Evolutionary conservation across 805 yeast genomes (phyloP).

Genomic region (Wickerhamiella parazyma): DNA sequence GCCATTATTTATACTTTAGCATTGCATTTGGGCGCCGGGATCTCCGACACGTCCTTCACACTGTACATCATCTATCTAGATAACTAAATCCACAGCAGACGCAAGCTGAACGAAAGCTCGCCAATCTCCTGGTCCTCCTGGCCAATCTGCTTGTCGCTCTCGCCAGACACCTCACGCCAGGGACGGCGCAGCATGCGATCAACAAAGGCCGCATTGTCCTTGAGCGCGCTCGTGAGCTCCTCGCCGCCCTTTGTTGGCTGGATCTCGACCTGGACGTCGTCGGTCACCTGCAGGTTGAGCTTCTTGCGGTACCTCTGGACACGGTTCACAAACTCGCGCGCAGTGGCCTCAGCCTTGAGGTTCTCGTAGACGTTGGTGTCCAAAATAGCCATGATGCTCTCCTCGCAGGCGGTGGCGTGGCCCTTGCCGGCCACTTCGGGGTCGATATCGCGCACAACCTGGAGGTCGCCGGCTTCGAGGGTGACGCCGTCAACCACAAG

Average conservation of each 20-base stretch:
- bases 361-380: constrained; percentile 82
- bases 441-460: constrained; percentile 80
- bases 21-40: too few relatives aligned
- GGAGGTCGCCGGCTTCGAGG: constrained; percentile 74
- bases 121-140: constrained; percentile 78
- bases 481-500: constrained; percentile 81
- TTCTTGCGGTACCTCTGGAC: constrained; percentile 95
- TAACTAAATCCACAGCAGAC: constrained; percentile 47
- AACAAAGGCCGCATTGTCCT: constrained; percentile 52
- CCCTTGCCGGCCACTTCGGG: constrained; percentile 46
- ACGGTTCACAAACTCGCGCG: constrained; percentile 93
- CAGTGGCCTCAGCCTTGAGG: constrained; percentile 83
- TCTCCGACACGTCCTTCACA: too few relatives aligned
- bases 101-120: constrained; percentile 64
- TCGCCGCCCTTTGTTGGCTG: constrained; percentile 46
- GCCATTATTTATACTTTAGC: too few relatives aligned
- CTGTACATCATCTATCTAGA: too few relatives aligned
- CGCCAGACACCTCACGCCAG: constrained; percentile 34
- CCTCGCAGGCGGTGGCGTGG: constrained; percentile 75
- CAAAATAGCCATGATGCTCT: constrained; percentile 77
- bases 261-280: constrained; percentile 83
- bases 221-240: constrained; percentile 42
- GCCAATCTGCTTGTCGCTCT: constrained; percentile 43
- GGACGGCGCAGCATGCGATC: constrained; percentile 65
- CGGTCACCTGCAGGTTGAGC: constrained; percentile 87